Evolutionary conservation across 768 basidiomycete genomes (phyloP), one percentile per base, ranked within the genome.

Genomic region (Hysterangium stoloniferum): DNA sequence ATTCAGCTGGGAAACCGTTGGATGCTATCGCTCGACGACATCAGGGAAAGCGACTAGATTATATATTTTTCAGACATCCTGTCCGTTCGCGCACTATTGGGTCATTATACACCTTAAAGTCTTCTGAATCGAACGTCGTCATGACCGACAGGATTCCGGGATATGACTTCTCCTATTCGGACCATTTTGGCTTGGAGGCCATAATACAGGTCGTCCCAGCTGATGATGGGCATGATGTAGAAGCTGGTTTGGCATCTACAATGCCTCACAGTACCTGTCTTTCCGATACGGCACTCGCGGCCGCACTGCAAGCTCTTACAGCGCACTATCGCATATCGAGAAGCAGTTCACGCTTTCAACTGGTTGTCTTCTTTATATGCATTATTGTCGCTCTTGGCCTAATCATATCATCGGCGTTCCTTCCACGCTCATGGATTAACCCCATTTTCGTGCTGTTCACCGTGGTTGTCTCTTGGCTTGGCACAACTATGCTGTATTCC

Each of bases 11-110:
- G 5, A 91, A 89, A 64, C 72, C 72, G 2, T 66, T 77, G 3
- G 82, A 82, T 56, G 68, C 74, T 2, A 66, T 79, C 50, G 80
- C 84, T n/a, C 76, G 74, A 46, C 71, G 71, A 61, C 79, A 77
- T 56, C 76, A 79, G 59, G 96, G 96, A 34, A 99, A 99, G 64
- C 84, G 96, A 19, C 82, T 99, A 33, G 96, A 99, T 64, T 84
- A 90, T 61, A 69, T 88, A 54, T 71, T 86, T 46, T 85, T 78
- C 66, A 79, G 84, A 33, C 78, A 78, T 54, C 79, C 77, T 2
- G 24, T 46, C 45, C 19, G 36, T 53, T 34, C 45, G 48, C 65
- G 70, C 47, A 68, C 68, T 22, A 62, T 60, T 45, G 57, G 56
- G n/a, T 55, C 59, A 28, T n/a, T n/a, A 61, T 66, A 7, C 62